Base-by-base conservation (phyloP, 2,329 filamentous ascomycete species). In the Aspergillus awamori region DNA sequence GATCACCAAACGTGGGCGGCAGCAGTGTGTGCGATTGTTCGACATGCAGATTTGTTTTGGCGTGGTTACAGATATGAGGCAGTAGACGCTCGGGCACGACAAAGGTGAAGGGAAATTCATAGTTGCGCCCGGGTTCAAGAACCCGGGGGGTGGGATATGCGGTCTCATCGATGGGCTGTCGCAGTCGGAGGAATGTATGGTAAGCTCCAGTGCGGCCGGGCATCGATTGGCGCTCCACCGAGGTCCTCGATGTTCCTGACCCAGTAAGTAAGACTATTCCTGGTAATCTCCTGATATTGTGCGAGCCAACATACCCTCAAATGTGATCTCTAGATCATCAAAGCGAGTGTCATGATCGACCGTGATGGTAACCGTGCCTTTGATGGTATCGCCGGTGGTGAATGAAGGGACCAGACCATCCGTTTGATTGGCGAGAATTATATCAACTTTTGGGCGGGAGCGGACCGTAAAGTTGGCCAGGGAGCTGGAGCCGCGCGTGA, bases 31-130 rank as follows among this genome's bases (percentile, higher is more conserved):
- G 87, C 1, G 80, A 81, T 22, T 82, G 77, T 57, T 82, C 80
- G 57, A 89, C 77, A 39, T 83, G 79, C 26, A 79, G 75, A 62
- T 83, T 83, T 24, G 77, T 77, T 17, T 81, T 79, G 41, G 71
- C 67, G 73, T 89, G 87, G 17, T 76, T 77, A 74, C 87, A 90
- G 49, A 84, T 75, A 63, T 82, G 82, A 5, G 86, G 86, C 0
- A 90, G 81, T 4, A 90, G 76, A 17, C 82, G 82, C 36, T 83
- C 78, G 0, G 87, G 87, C 1, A 90, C 80, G 58, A 86, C 85
- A 68, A 90, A 90, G 26, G 81, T 82, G 70, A 89, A 90, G 1
- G 85, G 84, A 60, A 89, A 86, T 8, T 74, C 79, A 72, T 89
- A 89, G 10, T 76, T 79, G 62, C 77, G 79, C 11, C 82, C 83